Percentiles rank a stretch among this genome's conserved stretches.
These are phyloP conservation scores for Dimocarpus longan DNA, from an alignment of 345 rosid species.

Conservation along the genomic window DNA sequence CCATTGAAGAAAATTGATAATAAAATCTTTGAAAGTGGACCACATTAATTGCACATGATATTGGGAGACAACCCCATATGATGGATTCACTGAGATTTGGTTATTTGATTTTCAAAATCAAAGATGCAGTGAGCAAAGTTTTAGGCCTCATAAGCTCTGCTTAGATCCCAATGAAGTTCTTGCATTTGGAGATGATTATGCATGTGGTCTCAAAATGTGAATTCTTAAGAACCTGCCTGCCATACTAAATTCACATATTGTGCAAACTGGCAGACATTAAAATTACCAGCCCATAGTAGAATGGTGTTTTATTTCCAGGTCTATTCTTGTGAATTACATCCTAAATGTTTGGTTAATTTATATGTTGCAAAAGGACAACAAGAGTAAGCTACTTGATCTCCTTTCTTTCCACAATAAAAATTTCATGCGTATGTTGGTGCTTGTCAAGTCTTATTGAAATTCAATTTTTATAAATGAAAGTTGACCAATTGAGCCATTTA, in stretches of 20 bases:
- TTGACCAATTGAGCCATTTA: neutral
- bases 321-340: neutral
- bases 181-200: slow-evolving; percentile 22
- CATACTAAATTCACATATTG: neutral
- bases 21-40: slow-evolving; percentile 9
- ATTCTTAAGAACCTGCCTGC: slow-evolving; percentile 11
- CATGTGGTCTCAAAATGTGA: slow-evolving; percentile 21
- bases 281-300: neutral
- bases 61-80: slow-evolving; percentile 28
- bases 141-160: slow-evolving; percentile 11
- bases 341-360: neutral
- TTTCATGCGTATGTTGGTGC: no score
- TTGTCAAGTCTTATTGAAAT: neutral
- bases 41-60: slow-evolving; percentile 30
- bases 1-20: no score
- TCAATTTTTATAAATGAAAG: no score
- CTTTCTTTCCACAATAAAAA: no score
- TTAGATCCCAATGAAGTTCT: slow-evolving; percentile 17
- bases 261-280: neutral
- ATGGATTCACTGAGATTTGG: slow-evolving; percentile 12
- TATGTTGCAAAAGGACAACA: no score
- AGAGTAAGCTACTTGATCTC: no score
- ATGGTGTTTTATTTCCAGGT: neutral
- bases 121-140: neutral
- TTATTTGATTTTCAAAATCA: slow-evolving; percentile 12